Base-by-base conservation (phyloP, 1,284 basidiomycete species). In the Fomitopsis betulina region DNA sequence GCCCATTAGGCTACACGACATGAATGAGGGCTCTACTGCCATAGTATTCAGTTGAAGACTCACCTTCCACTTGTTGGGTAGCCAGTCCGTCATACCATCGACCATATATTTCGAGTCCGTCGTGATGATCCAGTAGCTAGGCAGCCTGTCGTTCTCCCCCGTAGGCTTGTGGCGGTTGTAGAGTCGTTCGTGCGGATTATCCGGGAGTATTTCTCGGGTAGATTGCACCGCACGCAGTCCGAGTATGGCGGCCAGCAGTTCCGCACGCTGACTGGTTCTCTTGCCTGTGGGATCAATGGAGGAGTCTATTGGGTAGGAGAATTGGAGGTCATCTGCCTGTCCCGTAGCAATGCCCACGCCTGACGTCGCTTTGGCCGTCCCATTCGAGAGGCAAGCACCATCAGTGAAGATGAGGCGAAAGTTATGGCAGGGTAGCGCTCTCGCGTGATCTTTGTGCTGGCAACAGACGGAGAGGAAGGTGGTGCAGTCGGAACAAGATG, bases 381-480 rank as follows among this genome's bases (percentile, higher is more conserved):
- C 55, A 25, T 52, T 56, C 8, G 55, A 56, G 5, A 52, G 37
- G 21, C 47, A 52, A 3, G 55, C 55, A 12, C 55, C 47, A 33
- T 56, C 55, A 2, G 49, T 56, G 49, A 51, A 52, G 19, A 51
- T 35, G 15, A 56, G 39, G 19, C n/a, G 37, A 17, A 27, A 52
- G 25, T 40, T 45, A 19, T 56, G 49, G 25, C 47, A 56, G 6
- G 27, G 15, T 5, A 7, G 39, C 19, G 21, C n/a, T 42, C 39
- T n/a, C 5, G 10, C 33, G 12, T 21, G 3, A 3, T 40, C 32
- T 1, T 19, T 1, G 40, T 57, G 17, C 5, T 30, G 38, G 51
- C 38, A 57, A 27, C 50, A 47, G 27, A 25, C 25, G 32, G 13
- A 23, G 17, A 25, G 12, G 25, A 38, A 40, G 6, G 13, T 37